Base-by-base conservation (phyloP, 2,329 filamentous ascomycete species). In the Aspergillus phoenicis region DNA sequence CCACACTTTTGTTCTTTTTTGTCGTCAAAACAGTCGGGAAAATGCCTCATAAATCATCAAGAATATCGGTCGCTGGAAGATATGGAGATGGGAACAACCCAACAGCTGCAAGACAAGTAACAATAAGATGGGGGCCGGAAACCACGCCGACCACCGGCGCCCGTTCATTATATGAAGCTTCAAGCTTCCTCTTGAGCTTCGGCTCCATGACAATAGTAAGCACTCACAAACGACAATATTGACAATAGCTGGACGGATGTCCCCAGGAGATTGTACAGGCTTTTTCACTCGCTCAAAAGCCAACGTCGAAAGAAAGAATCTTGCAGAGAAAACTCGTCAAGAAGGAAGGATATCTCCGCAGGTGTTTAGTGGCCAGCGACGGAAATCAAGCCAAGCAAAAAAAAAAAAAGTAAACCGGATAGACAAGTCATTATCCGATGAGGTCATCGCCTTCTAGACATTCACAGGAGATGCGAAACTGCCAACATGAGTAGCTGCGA, bases 371-470 rank as follows among this genome's bases (percentile, higher is more conserved):
- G 13, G 22, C 17, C 22, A 26, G 33, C 5, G 43, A 47, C 24
- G 5, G n/a, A 33, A 51, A 10, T 17, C 28, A 47, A 56, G 53
- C 30, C 26, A 47, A 45, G 41, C 45, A 47, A 51, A 39, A 28
- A 45, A 57, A 57, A 38, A 57, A 10, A 47, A 47, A 24, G 15
- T 30, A 26, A 43, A 52, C 33, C n/a, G 20, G 45, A 45, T 38
- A 26, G 39, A 57, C 52, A 61, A 52, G 20, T 43, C 43, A 39
- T 58, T 58, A 64, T 67, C 63, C 17, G 39, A 47, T 39, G 13
- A 65, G 62, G 59, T 66, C 66, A 69, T 70, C 63, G 66, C 66
- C 62, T 63, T 69, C 66, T 70, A 70, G 66, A 68, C 43, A 61
- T 64, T 62, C 62, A 61, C 51, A 55, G 62, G 58, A 39, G 43